Base-by-base conservation (phyloP, 805 yeast species). In the Sungouiella blattae region DNA sequence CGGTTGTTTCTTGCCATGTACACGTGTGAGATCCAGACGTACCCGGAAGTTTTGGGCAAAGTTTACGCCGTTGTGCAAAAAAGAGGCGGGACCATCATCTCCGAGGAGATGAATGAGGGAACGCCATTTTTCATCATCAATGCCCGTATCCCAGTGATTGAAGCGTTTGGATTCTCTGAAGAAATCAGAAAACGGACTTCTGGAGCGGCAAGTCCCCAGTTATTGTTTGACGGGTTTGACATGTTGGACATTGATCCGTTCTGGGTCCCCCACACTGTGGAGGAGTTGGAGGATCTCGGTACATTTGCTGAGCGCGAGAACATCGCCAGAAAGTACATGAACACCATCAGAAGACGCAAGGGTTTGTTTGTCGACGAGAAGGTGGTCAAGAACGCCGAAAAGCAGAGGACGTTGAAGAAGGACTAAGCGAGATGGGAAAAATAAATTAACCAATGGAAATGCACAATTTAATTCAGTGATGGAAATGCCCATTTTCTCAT, bases 241-340 rank as follows among this genome's bases (percentile, higher is more conserved):
- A 67, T 81, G 44, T 76, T 91, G 33, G 95, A 88, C 45, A 76
- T 83, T 46, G 98, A 93, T 67, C 99, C 99, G 29, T 93, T 85
- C 70, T 93, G 99, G 99, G 95, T 93, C 11, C 99, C 99, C 11
- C 86, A 93, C 3, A 93, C 98, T 0, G 97, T 87, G 50, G 97
- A 88, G 57, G 98, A 93, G 58, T 62, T 93, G 30, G 98, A 93
- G 57, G 94, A 87, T 39, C 67, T 87, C 29, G 99, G 99, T 18
- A 96, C 87, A 44, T 75, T 77, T 46, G 95, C 96, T 1, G 98
- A 93, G 49, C 75, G 85, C 50, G 98, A 87, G 52, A 93, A 93
- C 53, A 69, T 89, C 44, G 98, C 97, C 0, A 75, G 94, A 56
- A 73, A 72, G 53, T 89, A 91, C 56, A 84, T 93, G 82, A 87